Evolutionary conservation across 2,329 filamentous ascomycete species (phyloP).

Genomic region (Aspergillus tanneri): DNA sequence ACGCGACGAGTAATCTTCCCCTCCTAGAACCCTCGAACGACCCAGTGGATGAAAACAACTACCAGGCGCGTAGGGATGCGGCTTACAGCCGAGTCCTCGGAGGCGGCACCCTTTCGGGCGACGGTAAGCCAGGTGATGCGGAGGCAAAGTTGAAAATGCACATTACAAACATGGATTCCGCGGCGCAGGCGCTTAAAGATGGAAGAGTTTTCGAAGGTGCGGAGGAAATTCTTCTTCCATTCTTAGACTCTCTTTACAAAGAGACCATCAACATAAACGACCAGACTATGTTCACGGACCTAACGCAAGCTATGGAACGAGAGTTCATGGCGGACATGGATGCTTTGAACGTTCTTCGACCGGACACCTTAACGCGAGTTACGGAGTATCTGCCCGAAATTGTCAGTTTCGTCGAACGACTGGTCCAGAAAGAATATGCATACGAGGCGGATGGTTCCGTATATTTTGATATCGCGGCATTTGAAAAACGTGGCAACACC

Average conservation of each 20-base stretch:
- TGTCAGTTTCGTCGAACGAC: slow-evolving; percentile 76
- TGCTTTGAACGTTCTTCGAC: slow-evolving; percentile 77
- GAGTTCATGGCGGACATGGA: slow-evolving; percentile 87
- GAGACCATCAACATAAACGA: slow-evolving; percentile 59
- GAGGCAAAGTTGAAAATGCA: slow-evolving; percentile 92
- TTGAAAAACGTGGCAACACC: slow-evolving; percentile 78
- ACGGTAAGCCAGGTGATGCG: slow-evolving; percentile 64
- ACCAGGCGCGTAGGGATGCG: slow-evolving; percentile 49
- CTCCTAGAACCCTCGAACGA: neutral
- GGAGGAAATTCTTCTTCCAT: slow-evolving; percentile 73
- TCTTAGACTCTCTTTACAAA: slow-evolving; percentile 67
- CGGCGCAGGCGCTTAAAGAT: slow-evolving; percentile 51
- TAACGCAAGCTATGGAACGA: slow-evolving; percentile 83
- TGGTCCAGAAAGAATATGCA: slow-evolving; percentile 81
- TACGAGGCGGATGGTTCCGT: slow-evolving; percentile 80
- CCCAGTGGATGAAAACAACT: slow-evolving; percentile 28
- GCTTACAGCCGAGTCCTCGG: slow-evolving; percentile 56
- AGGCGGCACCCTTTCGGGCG: slow-evolving; percentile 56
- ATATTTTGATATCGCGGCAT: slow-evolving; percentile 87
- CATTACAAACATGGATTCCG: slow-evolving; percentile 60
- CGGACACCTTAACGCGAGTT: slow-evolving; percentile 82
- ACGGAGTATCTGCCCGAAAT: slow-evolving; percentile 90
- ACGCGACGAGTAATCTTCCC: slow-evolving; percentile 27
- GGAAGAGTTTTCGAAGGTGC: slow-evolving; percentile 56
- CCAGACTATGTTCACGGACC: slow-evolving; percentile 77